phyloP scores from a whole-genome alignment of 208 protist genomes.

The Wallacemonas collosoma region DNA sequence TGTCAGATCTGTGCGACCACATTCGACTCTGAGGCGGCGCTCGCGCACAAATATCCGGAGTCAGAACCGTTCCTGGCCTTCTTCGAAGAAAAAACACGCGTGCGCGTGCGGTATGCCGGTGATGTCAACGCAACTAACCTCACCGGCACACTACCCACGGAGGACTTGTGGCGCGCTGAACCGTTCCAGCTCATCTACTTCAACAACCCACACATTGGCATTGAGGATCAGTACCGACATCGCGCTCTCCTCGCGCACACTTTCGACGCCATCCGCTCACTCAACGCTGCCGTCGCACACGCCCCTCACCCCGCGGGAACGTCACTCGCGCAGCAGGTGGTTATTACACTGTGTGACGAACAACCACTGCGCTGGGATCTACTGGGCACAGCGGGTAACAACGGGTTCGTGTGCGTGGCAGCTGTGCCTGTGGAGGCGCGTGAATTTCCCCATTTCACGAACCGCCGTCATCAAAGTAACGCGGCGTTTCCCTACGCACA shows the following conservation, averaged over 20 bases:
- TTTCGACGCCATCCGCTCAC: not conserved
- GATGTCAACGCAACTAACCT: slow-evolving; percentile 51
- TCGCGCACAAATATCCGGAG: slow-evolving; percentile 58
- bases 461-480: slow-evolving; percentile 58
- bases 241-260: slow-evolving; percentile 7
- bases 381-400: slow-evolving; percentile 35
- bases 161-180: not conserved
- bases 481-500: slow-evolving; percentile 45
- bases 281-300: slow-evolving; percentile 11
- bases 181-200: slow-evolving; percentile 22
- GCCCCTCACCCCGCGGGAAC: slow-evolving; percentile 25
- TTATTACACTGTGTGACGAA: slow-evolving; percentile 56
- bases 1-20: slow-evolving; percentile 38
- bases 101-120: slow-evolving; percentile 32
- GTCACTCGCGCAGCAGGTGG: slow-evolving; percentile 19
- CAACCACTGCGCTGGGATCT: slow-evolving; percentile 54
- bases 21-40: slow-evolving; percentile 31
- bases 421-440: slow-evolving; percentile 38
- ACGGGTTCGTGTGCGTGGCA: slow-evolving; percentile 49
- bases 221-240: slow-evolving; percentile 30
- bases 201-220: slow-evolving; percentile 24
- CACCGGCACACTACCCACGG: not conserved
- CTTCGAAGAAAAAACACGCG: slow-evolving; percentile 46
- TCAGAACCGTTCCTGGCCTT: slow-evolving; percentile 37
- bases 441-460: slow-evolving; percentile 51